Base-by-base conservation (phyloP, 2,329 filamentous ascomycete genomes). In the Ophiostoma piceae region DNA sequence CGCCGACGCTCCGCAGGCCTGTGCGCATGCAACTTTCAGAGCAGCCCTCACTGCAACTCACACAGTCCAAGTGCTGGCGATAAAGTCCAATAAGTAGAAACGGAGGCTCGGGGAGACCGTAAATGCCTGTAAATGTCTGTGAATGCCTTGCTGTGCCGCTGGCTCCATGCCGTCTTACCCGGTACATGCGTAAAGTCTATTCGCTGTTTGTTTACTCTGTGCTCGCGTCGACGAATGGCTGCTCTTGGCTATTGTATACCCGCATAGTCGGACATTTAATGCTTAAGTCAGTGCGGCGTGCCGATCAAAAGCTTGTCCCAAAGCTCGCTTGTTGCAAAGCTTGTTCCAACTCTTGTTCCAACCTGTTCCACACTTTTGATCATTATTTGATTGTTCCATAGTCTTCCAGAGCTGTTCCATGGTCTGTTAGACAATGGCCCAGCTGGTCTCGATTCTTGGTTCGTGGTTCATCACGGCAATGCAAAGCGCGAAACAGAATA, bases 211-310 rank as follows among this genome's bases (percentile, higher is more conserved):
- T 19, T 16, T 47, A 47, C 16, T 29, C 26, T 29, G 26, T 29
- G 26, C 19, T 7, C 6, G 16, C 16, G 19, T 47, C 19, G 22
- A 26, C n/a, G 9, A 57, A 26, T 57, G n/a, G n/a, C 9, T 26
- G 11, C 51, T 9, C 9, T 12, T 16, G 16, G 16, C 43, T n/a
- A 2, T 47, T 6, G 19, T n/a, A 47, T 47, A 19, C 16, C 16
- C 3, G 47, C 47, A 51, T 51, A 51, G n/a, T 51, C 47, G 47
- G n/a, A 57, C n/a, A 26, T 57, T 57, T 26, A 57, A 57, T 57
- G 51, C 51, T 57, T 57, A 57, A 57, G 51, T 57, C 51, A 12
- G 51, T 57, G 51, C 51, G 51, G 11, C 22, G 9, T 57, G 51
- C 9, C 22, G 51, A 57, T 57, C 51, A 57, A 26, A 57, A 57